A percentile compares a stretch with the other conserved stretches of the same genome.
Evolutionary conservation across 192 early-diverging fungal species (phyloP).

Genomic region (Backusella morwellensis): DNA sequence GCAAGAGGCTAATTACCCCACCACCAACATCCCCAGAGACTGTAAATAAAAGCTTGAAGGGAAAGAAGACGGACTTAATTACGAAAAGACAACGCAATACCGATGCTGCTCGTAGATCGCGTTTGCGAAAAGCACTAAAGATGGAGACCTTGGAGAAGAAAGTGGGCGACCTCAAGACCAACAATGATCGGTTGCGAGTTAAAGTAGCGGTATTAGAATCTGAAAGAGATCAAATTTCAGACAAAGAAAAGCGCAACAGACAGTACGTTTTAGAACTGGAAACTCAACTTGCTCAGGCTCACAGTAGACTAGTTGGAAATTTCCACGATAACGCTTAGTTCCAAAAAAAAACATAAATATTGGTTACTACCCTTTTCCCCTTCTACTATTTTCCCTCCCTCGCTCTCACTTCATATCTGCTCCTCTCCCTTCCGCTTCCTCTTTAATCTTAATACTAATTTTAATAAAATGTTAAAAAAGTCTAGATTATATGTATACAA

Average conservation of each 20-base stretch:
- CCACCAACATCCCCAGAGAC: neutral
- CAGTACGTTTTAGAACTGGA: conserved; percentile 16
- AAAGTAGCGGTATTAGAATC: conserved; percentile 14
- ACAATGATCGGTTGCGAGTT: conserved; percentile 14
- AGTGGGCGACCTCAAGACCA: conserved; percentile 13
- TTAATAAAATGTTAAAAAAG: neutral
- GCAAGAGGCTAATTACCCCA: neutral
- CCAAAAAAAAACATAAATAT: neutral
- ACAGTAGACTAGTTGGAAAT: conserved; percentile 1
- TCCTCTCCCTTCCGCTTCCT: neutral
- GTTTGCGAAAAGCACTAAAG: conserved; percentile 15
- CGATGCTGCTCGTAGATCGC: conserved; percentile 25
- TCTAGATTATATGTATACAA: neutral
- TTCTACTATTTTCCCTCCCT: neutral
- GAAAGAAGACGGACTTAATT: conserved; percentile 9
- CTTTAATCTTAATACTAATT: neutral
- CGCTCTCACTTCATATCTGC: no score
- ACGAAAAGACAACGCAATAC: conserved; percentile 27
- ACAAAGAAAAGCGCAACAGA: conserved; percentile 3
- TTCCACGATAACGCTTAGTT: neutral
- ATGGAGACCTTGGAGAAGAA: conserved; percentile 18
- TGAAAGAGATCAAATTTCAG: neutral
- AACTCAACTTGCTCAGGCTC: conserved; percentile 17
- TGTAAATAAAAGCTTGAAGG: neutral
- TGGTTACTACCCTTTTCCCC: neutral